These are phyloP conservation scores for Falciphora oryzae DNA, from an alignment of 2,329 filamentous ascomycete species.

Conservation along the genomic window DNA sequence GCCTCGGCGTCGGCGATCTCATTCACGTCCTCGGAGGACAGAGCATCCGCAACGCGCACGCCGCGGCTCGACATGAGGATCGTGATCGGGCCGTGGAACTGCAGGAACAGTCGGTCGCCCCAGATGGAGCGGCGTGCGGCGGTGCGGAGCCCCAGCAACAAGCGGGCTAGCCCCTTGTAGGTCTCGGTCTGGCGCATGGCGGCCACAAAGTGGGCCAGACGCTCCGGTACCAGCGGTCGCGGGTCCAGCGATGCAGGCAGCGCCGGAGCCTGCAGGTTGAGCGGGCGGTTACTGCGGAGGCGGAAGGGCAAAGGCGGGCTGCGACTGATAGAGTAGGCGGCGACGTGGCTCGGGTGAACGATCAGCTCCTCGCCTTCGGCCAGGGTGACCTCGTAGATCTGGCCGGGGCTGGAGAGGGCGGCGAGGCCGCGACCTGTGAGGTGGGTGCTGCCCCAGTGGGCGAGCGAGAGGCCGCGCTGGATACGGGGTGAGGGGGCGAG, in stretches of 20 bases:
- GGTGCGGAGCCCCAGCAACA: constrained; percentile 66
- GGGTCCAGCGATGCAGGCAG: constrained; percentile 32
- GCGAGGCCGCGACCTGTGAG: constrained; percentile 83
- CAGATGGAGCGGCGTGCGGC: constrained; percentile 77
- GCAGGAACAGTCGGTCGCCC: constrained; percentile 88
- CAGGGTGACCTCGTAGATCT: constrained; percentile 81
- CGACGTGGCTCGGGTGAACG: constrained; percentile 83
- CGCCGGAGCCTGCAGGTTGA: constrained; percentile 75
- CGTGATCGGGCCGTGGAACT: constrained; percentile 81
- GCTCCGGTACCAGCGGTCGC: constrained; percentile 53
- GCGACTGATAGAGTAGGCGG: constrained; percentile 78
- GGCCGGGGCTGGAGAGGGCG: constrained; percentile 78
- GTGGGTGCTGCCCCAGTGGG: constrained; percentile 87
- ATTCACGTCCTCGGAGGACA: constrained; percentile 75
- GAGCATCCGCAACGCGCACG: constrained; percentile 67
- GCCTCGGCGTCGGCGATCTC: constrained; percentile 82
- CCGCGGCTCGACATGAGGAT: constrained; percentile 86
- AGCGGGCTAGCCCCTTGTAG: constrained; percentile 64
- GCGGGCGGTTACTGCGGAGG: constrained; percentile 66
- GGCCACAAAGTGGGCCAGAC: constrained; percentile 59
- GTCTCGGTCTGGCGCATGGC: constrained; percentile 64
- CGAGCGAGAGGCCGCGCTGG: constrained; percentile 67
- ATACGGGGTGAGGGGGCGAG: constrained; percentile 69
- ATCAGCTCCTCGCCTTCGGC: constrained; percentile 83
- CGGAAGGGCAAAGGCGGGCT: constrained; percentile 77